A percentile compares a stretch with the other conserved stretches of the same genome.
phyloP scores from a whole-genome alignment of 2,329 filamentous ascomycete species.

The Dothistroma septosporum region DNA sequence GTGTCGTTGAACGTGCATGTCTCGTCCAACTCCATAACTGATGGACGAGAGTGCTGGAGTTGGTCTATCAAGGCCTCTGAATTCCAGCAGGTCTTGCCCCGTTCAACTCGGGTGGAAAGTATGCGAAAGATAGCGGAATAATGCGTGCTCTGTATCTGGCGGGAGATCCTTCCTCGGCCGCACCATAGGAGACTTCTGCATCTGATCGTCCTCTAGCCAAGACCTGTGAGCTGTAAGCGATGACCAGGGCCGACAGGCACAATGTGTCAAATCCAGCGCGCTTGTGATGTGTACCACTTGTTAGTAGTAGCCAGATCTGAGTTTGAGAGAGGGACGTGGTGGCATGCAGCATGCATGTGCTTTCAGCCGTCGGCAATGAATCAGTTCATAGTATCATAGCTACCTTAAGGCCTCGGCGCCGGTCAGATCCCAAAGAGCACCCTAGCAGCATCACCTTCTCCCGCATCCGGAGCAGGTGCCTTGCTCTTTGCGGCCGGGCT shows the following conservation, averaged over 20 bases:
- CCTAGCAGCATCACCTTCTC: background rate
- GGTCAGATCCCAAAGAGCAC: slow-evolving; percentile 1
- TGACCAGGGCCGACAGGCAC: background rate
- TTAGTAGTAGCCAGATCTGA: background rate
- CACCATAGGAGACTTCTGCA: background rate
- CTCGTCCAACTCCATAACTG: background rate
- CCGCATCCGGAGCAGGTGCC: background rate
- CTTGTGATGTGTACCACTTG: background rate
- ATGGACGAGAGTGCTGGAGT: background rate
- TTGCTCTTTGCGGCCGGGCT: slow-evolving; percentile 32
- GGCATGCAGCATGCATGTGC: background rate
- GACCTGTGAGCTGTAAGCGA: background rate
- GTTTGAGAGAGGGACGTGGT: background rate
- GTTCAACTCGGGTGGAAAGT: background rate
- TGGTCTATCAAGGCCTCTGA: background rate
- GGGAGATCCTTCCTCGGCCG: background rate
- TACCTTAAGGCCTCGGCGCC: background rate
- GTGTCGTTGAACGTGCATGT: background rate
- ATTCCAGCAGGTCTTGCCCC: background rate
- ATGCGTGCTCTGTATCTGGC: background rate
- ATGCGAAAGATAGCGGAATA: background rate
- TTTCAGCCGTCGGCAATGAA: background rate
- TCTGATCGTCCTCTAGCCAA: background rate
- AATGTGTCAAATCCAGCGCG: background rate
- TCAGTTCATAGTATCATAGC: background rate